These are phyloP conservation scores for Carex parvula DNA, from an alignment of 176 grass and related monocot species.

Conservation along the genomic window DNA sequence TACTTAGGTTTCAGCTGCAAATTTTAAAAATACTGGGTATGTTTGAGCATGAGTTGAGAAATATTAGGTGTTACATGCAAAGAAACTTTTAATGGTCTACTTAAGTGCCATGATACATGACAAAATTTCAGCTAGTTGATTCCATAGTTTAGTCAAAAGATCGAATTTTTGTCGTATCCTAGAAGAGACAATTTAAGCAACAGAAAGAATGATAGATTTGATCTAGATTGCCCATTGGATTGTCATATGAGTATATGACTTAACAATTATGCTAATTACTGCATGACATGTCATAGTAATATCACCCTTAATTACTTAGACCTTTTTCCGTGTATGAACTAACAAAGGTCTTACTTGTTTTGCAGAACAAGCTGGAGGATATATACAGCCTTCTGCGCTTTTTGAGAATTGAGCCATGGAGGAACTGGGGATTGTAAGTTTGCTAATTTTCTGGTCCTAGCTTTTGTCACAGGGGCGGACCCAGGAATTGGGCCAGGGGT, in stretches of 20 bases:
- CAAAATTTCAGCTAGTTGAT: background rate
- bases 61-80: background rate
- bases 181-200: background rate
- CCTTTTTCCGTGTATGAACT: constrained; percentile 21
- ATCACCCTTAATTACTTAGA: background rate
- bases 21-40: background rate
- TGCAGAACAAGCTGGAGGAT: constrained; percentile 93
- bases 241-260: background rate
- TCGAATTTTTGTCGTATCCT: background rate
- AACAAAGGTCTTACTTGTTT: constrained; percentile 31
- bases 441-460: background rate
- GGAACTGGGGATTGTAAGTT: constrained; percentile 82
- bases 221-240: background rate
- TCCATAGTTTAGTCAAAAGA: background rate
- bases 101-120: background rate
- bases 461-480: background rate
- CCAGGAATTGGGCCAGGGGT: no score
- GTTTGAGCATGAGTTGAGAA: background rate
- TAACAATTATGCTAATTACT: background rate
- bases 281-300: background rate
- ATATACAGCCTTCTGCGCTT: constrained; percentile 93
- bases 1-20: background rate
- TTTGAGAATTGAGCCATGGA: constrained; percentile 90
- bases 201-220: background rate
- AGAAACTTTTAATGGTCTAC: background rate